Conservation (phyloP, 768 basidiomycete species). For the Hortiboletus flavorubellus region DNA sequence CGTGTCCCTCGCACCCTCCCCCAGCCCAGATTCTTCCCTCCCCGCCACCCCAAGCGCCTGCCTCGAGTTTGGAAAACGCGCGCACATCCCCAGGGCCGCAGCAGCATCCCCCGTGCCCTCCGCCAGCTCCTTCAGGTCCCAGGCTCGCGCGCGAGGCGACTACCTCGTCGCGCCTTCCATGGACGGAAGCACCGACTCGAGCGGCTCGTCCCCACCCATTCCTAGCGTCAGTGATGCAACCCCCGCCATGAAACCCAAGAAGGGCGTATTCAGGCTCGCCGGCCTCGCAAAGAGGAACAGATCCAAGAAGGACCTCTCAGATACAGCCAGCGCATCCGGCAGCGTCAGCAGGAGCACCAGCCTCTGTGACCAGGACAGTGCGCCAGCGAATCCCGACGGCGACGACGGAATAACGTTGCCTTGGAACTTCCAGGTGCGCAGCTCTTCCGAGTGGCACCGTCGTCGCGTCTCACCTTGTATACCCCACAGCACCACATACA, state of each 20-base stretch:
- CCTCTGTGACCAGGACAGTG: slow-evolving; percentile 8
- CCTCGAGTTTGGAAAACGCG: slow-evolving; percentile 2
- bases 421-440: slow-evolving; percentile 68
- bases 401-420: slow-evolving; percentile 66
- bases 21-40: slow-evolving; percentile 16
- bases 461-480: neutral
- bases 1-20: slow-evolving; percentile 44
- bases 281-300: slow-evolving; percentile 34
- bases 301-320: slow-evolving; percentile 29
- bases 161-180: slow-evolving; percentile 14
- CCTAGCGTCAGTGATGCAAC: slow-evolving; percentile 4
- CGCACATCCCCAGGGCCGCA: slow-evolving; percentile 1
- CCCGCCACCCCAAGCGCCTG: slow-evolving; percentile 15
- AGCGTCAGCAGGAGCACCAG: slow-evolving; percentile 12
- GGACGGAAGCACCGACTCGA: slow-evolving; percentile 28
- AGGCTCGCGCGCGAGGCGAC: slow-evolving; percentile 9
- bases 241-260: slow-evolving; percentile 20
- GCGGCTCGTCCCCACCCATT: slow-evolving; percentile 16
- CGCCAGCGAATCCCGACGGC: slow-evolving; percentile 24
- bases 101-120: slow-evolving; percentile 19
- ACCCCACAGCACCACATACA: slow-evolving; percentile 67
- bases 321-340: slow-evolving; percentile 13
- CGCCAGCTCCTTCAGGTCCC: slow-evolving; percentile 16
- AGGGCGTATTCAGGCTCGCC: slow-evolving; percentile 36
- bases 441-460: neutral